A percentile compares a stretch with the other conserved stretches of the same genome.
These are phyloP conservation scores for Apiotrichum porosum DNA, from an alignment of 1,284 basidiomycete species.

Conservation along the genomic window DNA sequence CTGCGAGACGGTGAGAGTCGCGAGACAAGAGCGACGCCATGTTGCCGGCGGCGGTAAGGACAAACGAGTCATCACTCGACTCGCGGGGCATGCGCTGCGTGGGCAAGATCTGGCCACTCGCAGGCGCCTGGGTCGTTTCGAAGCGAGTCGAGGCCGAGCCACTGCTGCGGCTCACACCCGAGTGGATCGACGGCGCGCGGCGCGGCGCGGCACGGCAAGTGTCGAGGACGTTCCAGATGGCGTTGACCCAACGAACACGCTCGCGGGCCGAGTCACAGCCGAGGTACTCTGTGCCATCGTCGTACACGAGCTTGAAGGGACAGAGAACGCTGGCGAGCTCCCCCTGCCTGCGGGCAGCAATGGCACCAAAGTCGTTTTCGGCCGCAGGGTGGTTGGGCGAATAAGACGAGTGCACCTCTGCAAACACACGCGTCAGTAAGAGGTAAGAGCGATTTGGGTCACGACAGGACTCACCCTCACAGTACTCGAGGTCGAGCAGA, in stretches of 20 bases:
- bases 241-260: conserved; percentile 78
- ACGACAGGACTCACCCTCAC: conserved; percentile 46
- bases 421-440: conserved; percentile 32
- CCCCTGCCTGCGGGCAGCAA: conserved; percentile 64
- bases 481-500: conserved; percentile 74
- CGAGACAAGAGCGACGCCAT: conserved; percentile 33
- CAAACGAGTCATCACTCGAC: conserved; percentile 41
- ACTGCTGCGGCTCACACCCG: conserved; percentile 18
- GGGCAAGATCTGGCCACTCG: too few relatives aligned
- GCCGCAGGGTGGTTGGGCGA: conserved; percentile 71
- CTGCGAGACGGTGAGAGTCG: conserved; percentile 39
- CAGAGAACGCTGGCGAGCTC: conserved; percentile 65
- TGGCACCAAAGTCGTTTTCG: conserved; percentile 73
- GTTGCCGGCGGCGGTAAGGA: conserved; percentile 38
- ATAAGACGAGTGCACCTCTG: conserved; percentile 70
- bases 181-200: conserved; percentile 19
- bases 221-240: conserved; percentile 64
- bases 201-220: conserved; percentile 17
- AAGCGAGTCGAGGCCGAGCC: conserved; percentile 42
- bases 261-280: conserved; percentile 76
- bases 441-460: too few relatives aligned
- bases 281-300: conserved; percentile 76
- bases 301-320: conserved; percentile 80
- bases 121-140: conserved; percentile 5
- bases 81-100: background rate